Evolutionary conservation across 2,329 filamentous ascomycete genomes (phyloP).

Genomic region (Colletotrichum tropicicola): DNA sequence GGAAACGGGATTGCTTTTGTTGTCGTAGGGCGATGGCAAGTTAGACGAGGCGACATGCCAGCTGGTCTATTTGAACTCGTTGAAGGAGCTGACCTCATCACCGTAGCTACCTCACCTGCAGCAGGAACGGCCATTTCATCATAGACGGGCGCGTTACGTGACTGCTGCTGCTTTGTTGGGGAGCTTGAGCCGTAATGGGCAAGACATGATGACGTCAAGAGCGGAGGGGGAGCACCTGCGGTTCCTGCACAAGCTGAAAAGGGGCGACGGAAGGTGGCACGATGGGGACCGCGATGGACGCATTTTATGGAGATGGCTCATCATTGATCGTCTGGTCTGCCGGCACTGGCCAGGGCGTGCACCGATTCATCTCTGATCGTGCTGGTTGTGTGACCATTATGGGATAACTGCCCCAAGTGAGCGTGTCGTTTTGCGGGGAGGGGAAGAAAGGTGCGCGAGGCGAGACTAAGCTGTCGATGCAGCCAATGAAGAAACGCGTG

Average conservation of each 20-base stretch:
- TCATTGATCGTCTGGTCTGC: slow-evolving; percentile 21
- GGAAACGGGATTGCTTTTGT: neutral
- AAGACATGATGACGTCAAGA: slow-evolving; percentile 31
- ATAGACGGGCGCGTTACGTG: slow-evolving; percentile 14
- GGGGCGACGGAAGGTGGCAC: slow-evolving; percentile 15
- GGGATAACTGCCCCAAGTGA: neutral
- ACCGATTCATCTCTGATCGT: neutral
- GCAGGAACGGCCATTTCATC: slow-evolving; percentile 29
- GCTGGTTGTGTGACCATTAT: neutral
- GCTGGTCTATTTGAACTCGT: slow-evolving; percentile 21
- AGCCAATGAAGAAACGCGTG: too few species aligned
- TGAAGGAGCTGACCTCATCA: slow-evolving; percentile 24
- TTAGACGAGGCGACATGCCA: neutral
- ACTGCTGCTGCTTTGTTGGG: neutral
- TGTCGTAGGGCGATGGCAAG: neutral
- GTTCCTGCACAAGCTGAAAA: neutral
- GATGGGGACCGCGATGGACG: neutral
- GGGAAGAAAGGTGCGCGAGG: too few species aligned
- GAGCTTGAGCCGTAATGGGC: slow-evolving; percentile 18
- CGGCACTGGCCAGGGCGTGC: neutral
- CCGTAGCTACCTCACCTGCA: neutral
- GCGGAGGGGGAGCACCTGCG: slow-evolving; percentile 10
- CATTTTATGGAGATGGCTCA: slow-evolving; percentile 25
- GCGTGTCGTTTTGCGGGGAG: neutral
- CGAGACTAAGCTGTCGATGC: too few species aligned